Evolutionary conservation across 768 basidiomycete genomes (phyloP).

Genomic region (Infundibulicybe gibba): DNA sequence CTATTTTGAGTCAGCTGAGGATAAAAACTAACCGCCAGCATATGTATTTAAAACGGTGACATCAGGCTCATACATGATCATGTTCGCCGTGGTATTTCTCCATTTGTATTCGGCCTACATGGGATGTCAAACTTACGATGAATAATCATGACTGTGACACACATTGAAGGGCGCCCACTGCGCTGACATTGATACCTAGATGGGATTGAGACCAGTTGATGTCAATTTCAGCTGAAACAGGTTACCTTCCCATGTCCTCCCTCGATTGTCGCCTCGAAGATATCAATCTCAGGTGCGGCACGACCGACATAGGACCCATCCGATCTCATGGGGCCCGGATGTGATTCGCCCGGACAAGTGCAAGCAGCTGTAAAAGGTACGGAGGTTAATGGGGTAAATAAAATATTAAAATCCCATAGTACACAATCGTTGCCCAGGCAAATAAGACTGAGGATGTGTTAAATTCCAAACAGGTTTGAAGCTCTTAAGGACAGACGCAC

Average conservation of each 20-base stretch:
- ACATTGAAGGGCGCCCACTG: slow-evolving; percentile 66
- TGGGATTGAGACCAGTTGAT: too few relatives aligned
- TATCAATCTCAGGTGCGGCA: slow-evolving; percentile 67
- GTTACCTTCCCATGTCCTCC: slow-evolving; percentile 20
- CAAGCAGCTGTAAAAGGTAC: slow-evolving; percentile 24
- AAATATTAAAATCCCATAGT: slow-evolving; percentile 3
- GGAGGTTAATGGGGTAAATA: not conserved
- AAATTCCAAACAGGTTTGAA: not conserved
- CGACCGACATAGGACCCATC: slow-evolving; percentile 63
- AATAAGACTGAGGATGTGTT: slow-evolving; percentile 44
- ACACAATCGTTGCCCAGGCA: slow-evolving; percentile 57
- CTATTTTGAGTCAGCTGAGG: slow-evolving; percentile 26
- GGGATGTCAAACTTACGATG: slow-evolving; percentile 21
- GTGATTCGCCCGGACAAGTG: slow-evolving; percentile 39
- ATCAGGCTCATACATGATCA: slow-evolving; percentile 43
- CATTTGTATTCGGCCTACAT: slow-evolving; percentile 52
- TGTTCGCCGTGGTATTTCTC: slow-evolving; percentile 46
- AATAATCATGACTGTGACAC: slow-evolving; percentile 15
- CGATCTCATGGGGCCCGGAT: slow-evolving; percentile 33
- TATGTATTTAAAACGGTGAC: slow-evolving; percentile 51
- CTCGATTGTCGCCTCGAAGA: slow-evolving; percentile 52
- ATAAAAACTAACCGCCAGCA: slow-evolving; percentile 57
- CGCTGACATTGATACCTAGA: slow-evolving; percentile 45
- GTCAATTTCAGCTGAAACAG: not conserved
- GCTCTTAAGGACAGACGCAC: slow-evolving; percentile 15